Conservation (phyloP, 2,329 filamentous ascomycete genomes). For the Metarhizium humberi region DNA sequence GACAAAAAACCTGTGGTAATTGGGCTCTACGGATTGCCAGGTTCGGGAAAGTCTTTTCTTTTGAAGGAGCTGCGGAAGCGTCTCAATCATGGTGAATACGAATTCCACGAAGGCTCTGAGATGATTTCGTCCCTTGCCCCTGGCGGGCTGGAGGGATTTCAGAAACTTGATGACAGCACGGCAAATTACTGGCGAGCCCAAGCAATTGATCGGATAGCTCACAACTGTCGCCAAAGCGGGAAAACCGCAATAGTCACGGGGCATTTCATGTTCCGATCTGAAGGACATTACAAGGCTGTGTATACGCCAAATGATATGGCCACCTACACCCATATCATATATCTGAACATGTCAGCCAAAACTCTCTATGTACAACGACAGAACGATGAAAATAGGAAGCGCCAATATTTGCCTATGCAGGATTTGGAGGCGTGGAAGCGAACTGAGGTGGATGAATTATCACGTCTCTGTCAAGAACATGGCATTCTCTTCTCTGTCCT, state of each 20-base stretch:
- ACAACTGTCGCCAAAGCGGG: slow-evolving; percentile 22
- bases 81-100: slow-evolving; percentile 25
- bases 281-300: slow-evolving; percentile 23
- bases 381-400: slow-evolving; percentile 26
- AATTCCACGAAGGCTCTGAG: slow-evolving; percentile 43
- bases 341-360: slow-evolving; percentile 33
- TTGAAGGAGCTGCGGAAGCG: slow-evolving; percentile 28
- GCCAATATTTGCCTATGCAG: slow-evolving; percentile 19
- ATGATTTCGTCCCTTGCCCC: slow-evolving; percentile 31
- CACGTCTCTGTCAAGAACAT: slow-evolving; percentile 31
- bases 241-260: slow-evolving; percentile 40
- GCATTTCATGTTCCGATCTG: slow-evolving; percentile 45
- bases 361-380: slow-evolving; percentile 26
- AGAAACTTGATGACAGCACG: slow-evolving; percentile 22
- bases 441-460: slow-evolving; percentile 32
- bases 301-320: slow-evolving; percentile 35
- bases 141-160: slow-evolving; percentile 40
- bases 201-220: slow-evolving; percentile 35
- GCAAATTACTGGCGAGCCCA: slow-evolving; percentile 29
- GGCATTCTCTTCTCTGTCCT: slow-evolving; percentile 35
- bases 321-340: slow-evolving; percentile 49
- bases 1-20: slow-evolving; percentile 30
- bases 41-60: slow-evolving; percentile 41
- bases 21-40: slow-evolving; percentile 45
- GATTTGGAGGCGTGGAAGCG: slow-evolving; percentile 39